phyloP scores from a whole-genome alignment of 2,329 filamentous ascomycete genomes.

The Trichoderma breve region DNA sequence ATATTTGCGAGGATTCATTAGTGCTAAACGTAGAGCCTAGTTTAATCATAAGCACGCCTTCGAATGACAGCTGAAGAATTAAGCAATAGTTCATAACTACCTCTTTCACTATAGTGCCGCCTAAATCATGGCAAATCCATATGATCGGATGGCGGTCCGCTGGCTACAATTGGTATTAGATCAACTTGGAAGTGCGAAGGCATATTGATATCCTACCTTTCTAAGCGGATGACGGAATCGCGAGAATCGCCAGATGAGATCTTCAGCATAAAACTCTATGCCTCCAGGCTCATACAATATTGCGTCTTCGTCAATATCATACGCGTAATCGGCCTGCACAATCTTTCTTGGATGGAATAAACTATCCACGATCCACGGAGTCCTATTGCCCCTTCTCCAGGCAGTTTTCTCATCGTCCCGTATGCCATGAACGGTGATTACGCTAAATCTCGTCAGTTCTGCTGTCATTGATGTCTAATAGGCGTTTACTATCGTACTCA shows the following conservation, averaged over 20 bases:
- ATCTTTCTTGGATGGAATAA: neutral
- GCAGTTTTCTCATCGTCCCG: slow-evolving; percentile 17
- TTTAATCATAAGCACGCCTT: no score
- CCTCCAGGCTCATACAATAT: neutral
- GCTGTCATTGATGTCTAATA: no score
- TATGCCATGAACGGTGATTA: slow-evolving; percentile 21
- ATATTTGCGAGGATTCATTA: no score
- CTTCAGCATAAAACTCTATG: neutral
- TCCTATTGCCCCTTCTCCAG: neutral
- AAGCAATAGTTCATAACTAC: no score
- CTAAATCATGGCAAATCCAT: no score
- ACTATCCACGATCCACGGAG: neutral
- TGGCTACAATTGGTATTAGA: no score
- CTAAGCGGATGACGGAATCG: neutral
- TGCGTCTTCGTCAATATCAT: neutral
- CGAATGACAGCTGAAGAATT: no score
- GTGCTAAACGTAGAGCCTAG: no score
- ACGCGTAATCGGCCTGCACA: neutral
- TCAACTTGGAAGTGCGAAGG: no score
- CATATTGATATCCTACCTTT: neutral
- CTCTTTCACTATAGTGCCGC: no score
- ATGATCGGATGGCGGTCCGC: no score
- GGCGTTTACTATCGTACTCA: neutral
- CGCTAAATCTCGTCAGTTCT: neutral
- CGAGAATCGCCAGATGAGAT: neutral